phyloP scores from a whole-genome alignment of 2,329 filamentous ascomycete species.

The Pseudogymnoascus sp. region DNA sequence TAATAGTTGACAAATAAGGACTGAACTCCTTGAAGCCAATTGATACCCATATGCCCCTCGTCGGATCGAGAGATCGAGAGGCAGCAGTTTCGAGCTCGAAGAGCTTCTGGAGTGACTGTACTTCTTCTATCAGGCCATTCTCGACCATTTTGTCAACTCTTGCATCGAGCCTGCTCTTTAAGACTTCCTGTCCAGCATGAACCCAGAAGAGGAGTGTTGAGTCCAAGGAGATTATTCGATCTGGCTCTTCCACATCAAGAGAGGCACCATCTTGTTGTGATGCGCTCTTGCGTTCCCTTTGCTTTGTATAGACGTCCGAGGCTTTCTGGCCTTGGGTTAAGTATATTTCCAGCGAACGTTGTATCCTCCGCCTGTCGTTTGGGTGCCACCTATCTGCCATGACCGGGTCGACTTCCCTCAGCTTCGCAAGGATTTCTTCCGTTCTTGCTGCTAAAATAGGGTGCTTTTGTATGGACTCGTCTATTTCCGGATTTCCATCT shows the following conservation, averaged over 20 bases:
- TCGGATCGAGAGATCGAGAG: slow-evolving; percentile 57
- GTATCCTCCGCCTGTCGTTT: slow-evolving; percentile 83
- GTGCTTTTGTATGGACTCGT: slow-evolving; percentile 40
- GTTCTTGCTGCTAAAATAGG: slow-evolving; percentile 66
- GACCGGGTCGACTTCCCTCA: slow-evolving; percentile 73
- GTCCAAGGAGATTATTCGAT: slow-evolving; percentile 29
- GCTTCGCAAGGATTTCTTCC: slow-evolving; percentile 60
- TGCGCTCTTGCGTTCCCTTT: slow-evolving; percentile 41
- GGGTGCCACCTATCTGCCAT: slow-evolving; percentile 95
- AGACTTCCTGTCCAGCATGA: slow-evolving; percentile 59
- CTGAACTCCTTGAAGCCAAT: slow-evolving; percentile 94
- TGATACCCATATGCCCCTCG: slow-evolving; percentile 86
- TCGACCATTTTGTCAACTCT: slow-evolving; percentile 81
- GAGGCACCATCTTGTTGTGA: slow-evolving; percentile 21
- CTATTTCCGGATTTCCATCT: slow-evolving; percentile 21
- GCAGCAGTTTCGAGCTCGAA: slow-evolving; percentile 34
- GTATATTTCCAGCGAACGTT: slow-evolving; percentile 82
- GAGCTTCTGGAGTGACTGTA: slow-evolving; percentile 43
- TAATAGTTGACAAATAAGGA: slow-evolving; percentile 51
- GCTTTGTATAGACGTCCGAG: slow-evolving; percentile 80
- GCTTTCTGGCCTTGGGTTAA: slow-evolving; percentile 72
- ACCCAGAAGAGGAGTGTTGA: slow-evolving; percentile 69
- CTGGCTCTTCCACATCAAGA: slow-evolving; percentile 26
- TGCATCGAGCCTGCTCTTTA: slow-evolving; percentile 63
- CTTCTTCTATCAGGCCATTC: slow-evolving; percentile 55